Evolutionary conservation across 169 alveolate species (phyloP), one percentile per base, ranked within the genome.

Genomic region (Plasmodium coatneyi): DNA sequence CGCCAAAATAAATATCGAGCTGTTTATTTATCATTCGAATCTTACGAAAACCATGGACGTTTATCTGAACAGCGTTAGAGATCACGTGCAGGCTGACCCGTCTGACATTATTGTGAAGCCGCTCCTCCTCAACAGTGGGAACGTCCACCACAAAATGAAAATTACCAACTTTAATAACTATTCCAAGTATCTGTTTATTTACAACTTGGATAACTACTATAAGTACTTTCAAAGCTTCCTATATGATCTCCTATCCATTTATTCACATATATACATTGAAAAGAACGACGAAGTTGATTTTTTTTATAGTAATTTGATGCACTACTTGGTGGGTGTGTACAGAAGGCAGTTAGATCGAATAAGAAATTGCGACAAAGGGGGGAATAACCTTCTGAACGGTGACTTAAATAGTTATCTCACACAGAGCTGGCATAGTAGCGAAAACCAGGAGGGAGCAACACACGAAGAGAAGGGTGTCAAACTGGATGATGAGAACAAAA

Each of bases 181-280:
- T 86, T 86, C 86, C 7, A 86, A 86, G 66, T 52, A 86, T 76
- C 80, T 86, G 46, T 78, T 49, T 25, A 86, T 86, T 76, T 86
- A 86, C 39, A 74, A 70, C 66, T 32, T 74, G 22, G 93, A 86
- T 70, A 70, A 74, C 52, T 86, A 72, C 41, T 86, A 86, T 86
- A 86, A 86, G 32, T 86, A 74, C 70, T 86, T 74, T n/a, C 81
- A 86, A 76, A 86, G 81, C 66, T 86, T 86, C 71, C 78, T 86
- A 25, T 86, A 86, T 28, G 93, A 86, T 34, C 80, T 86, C 28
- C 12, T 86, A 32, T 41, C n/a, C 39, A 86, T 86, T 2, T 87
- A 86, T 36, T 76, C 79, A 32, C 93, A 86, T 74, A 74, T 86
- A 49, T 86, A 86, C 28, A 43, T 86, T 32, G 86, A 86, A 86